Base-by-base conservation (phyloP, 202 grass and related monocot species). In the Tripidium arundinaceum region DNA sequence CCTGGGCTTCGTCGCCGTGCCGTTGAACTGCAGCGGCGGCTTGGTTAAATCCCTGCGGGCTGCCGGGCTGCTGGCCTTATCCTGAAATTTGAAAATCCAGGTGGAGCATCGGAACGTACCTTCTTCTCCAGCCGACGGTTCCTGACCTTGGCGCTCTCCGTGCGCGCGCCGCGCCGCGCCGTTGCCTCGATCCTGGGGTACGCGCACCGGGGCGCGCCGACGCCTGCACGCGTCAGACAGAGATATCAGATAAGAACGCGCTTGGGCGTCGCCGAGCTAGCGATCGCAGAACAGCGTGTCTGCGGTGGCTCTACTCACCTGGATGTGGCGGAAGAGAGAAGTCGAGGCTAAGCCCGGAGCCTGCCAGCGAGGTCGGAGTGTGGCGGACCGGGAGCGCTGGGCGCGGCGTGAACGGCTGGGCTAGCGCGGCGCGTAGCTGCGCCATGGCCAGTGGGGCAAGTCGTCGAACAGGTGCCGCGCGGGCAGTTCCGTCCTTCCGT, bases 111-210 rank as follows among this genome's bases (percentile, higher is more conserved):
- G 24, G 66, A 7, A 13, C 21, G 7, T 69, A 94, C 94, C 94
- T 98, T 94, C 83, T 79, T 94, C 85, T 85, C 83, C 34, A 82
- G 75, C 27, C 88, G 71, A 16, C 88, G 81, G 83, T 92, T 93
- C 76, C 91, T 94, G 76, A 89, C 84, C 75, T 98, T 98, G 54
- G 91, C 75, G 33, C 47, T 98, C 85, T 98, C 94, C 83, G 70
- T 94, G 18, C 81, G 77, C 5, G 94, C 52, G 25, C 65, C 74
- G 19, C 83, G 82, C 88, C 86, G 86, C 34, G 86, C 83, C 28
- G 73, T 91, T 1, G 88, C 94, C 66, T 89, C 79, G 54, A 98
- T 81, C 70, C 86, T 89, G 12, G 72, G 87, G 83, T 31, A 88
- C 22, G 29, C 16, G 11, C 68, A 37, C 24, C 59, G 64, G 11